Evolutionary conservation across 2,329 filamentous ascomycete genomes (phyloP).

Genomic region (Paraphoma sp.): DNA sequence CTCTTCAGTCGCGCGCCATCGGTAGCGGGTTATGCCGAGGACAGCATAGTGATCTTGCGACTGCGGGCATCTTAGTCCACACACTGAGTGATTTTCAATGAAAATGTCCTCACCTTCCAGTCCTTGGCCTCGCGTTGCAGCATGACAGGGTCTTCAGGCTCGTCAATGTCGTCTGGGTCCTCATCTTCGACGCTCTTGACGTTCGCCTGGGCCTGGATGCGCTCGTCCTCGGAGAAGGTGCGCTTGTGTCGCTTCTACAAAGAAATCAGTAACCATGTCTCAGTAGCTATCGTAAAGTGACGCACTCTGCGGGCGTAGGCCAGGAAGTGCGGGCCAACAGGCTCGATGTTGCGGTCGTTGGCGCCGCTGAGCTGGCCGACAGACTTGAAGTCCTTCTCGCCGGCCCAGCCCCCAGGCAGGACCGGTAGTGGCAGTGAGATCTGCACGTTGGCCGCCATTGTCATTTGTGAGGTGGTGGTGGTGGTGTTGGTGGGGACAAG

Average conservation of each 20-base stretch:
- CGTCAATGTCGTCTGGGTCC: slow-evolving; percentile 88
- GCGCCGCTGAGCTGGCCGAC: slow-evolving; percentile 77
- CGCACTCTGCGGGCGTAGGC: slow-evolving; percentile 90
- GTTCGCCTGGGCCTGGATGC: slow-evolving; percentile 92
- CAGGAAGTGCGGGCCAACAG: slow-evolving; percentile 96
- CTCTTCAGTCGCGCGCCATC: slow-evolving; percentile 91
- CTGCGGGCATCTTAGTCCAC: slow-evolving; percentile 19
- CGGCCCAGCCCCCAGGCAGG: slow-evolving; percentile 81
- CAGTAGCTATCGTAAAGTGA: slow-evolving; percentile 12
- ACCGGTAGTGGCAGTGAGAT: slow-evolving; percentile 72
- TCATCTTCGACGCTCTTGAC: slow-evolving; percentile 96
- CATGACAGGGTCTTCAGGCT: slow-evolving; percentile 91
- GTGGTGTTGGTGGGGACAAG: slow-evolving; percentile 12
- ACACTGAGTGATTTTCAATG: too few species aligned
- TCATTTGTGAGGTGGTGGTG: slow-evolving; percentile 1
- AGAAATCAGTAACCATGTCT: slow-evolving; percentile 16
- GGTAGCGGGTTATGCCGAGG: slow-evolving; percentile 89
- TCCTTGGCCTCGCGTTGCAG: slow-evolving; percentile 95
- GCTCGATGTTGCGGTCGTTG: slow-evolving; percentile 88
- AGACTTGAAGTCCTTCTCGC: slow-evolving; percentile 91
- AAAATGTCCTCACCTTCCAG: slow-evolving; percentile 81
- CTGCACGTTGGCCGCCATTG: slow-evolving; percentile 74
- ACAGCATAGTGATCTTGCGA: slow-evolving; percentile 99
- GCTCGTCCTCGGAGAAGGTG: slow-evolving; percentile 98
- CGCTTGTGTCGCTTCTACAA: slow-evolving; percentile 82